Evolutionary conservation across 1,284 basidiomycete species (phyloP).

Genomic region (Trametes hirsuta): DNA sequence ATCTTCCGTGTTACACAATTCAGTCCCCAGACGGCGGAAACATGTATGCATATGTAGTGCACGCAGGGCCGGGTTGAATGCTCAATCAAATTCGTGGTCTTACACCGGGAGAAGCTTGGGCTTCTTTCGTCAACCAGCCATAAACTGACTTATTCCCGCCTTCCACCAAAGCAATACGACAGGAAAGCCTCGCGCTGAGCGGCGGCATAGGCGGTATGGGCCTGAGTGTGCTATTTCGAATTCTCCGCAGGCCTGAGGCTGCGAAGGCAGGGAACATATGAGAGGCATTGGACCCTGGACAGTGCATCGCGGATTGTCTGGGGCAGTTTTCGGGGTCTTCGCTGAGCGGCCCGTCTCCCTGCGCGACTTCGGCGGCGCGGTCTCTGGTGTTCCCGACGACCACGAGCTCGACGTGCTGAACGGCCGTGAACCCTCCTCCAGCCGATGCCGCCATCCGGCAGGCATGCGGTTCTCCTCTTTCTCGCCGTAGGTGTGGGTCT

Average conservation of each 20-base stretch:
- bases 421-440: background rate
- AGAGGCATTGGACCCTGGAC: background rate
- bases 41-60: too few species aligned
- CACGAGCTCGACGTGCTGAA: background rate
- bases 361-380: background rate
- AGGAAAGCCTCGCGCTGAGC: too few species aligned
- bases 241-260: background rate
- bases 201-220: too few species aligned
- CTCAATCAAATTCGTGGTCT: too few species aligned
- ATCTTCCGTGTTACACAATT: too few species aligned
- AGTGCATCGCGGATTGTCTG: background rate
- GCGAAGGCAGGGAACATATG: background rate
- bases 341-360: background rate
- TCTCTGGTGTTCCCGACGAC: constrained; percentile 1
- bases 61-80: too few species aligned
- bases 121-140: too few species aligned
- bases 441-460: constrained; percentile 25
- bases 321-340: background rate
- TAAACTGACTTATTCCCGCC: too few species aligned
- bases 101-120: too few species aligned
- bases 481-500: constrained; percentile 52
- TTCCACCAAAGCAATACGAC: too few species aligned
- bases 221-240: too few species aligned
- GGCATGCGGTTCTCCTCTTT: constrained; percentile 21
- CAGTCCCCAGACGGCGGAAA: too few species aligned